These are phyloP conservation scores for Tardiomyces digboiensis DNA, from an alignment of 1,139 yeast species.

Conservation along the genomic window DNA sequence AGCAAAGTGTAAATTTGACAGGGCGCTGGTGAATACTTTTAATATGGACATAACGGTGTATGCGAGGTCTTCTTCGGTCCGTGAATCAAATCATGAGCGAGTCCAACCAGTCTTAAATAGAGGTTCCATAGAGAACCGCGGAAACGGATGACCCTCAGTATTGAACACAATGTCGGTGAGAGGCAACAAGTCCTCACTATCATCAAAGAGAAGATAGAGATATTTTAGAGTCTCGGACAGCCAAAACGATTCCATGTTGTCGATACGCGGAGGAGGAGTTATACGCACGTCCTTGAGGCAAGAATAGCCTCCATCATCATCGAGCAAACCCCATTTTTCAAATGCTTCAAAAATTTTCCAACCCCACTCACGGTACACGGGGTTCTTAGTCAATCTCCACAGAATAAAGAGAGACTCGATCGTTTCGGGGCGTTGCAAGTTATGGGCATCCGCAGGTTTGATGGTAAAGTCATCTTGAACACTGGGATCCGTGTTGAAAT, in stretches of 20 bases:
- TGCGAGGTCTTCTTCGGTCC: too few species aligned
- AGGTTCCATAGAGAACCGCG: slow-evolving; percentile 49
- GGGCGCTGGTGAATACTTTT: too few species aligned
- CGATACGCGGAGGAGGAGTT: slow-evolving; percentile 41
- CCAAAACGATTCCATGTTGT: slow-evolving; percentile 93
- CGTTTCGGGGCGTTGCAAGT: slow-evolving; percentile 89
- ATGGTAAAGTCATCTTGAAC: slow-evolving; percentile 48
- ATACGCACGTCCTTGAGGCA: slow-evolving; percentile 56
- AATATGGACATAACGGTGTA: too few species aligned
- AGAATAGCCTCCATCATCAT: slow-evolving; percentile 53
- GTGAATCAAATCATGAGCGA: too few species aligned
- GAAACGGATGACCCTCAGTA: slow-evolving; percentile 93
- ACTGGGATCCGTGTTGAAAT: slow-evolving; percentile 46
- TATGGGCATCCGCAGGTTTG: slow-evolving; percentile 67
- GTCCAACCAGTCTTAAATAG: slow-evolving; percentile 59
- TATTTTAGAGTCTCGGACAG: slow-evolving; percentile 89
- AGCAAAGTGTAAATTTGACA: too few species aligned
- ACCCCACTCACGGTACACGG: slow-evolving; percentile 83
- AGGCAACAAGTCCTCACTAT: slow-evolving; percentile 47
- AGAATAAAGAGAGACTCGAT: slow-evolving; percentile 81
- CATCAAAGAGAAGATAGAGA: slow-evolving; percentile 68
- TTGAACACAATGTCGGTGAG: slow-evolving; percentile 70
- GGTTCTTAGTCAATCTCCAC: slow-evolving; percentile 74
- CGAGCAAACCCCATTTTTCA: slow-evolving; percentile 40
- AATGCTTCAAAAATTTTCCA: slow-evolving; percentile 76